phyloP scores from a whole-genome alignment of 495 filamentous ascomycete species.

The Oidiodendron maius region DNA sequence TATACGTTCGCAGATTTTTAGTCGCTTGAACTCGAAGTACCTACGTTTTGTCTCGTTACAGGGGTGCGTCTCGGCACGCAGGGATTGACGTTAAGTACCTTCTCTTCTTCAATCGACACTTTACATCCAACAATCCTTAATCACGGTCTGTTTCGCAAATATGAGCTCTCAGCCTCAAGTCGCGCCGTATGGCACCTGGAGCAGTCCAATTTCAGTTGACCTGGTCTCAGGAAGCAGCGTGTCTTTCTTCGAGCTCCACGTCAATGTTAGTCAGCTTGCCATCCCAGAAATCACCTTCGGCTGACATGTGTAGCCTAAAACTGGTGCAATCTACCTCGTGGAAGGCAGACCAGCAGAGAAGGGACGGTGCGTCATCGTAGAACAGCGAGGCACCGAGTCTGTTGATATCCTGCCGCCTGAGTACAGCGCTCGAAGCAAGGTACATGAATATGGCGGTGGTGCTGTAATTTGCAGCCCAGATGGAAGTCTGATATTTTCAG shows the following conservation, averaged over 20 bases:
- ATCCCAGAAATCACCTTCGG: not conserved
- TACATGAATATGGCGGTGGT: constrained; percentile 44
- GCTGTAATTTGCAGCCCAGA: constrained; percentile 16
- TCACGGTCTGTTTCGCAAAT: no score
- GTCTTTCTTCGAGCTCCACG: constrained; percentile 20
- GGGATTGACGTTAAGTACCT: no score
- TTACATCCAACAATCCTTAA: no score
- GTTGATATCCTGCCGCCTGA: constrained; percentile 35
- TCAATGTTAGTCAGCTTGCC: constrained; percentile 19
- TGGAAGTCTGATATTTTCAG: not conserved
- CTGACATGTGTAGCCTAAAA: constrained; percentile 11
- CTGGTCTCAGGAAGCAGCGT: constrained; percentile 26
- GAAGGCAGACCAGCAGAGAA: constrained; percentile 30
- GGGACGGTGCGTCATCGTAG: constrained; percentile 35
- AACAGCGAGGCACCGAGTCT: constrained; percentile 22
- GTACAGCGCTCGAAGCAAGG: constrained; percentile 31
- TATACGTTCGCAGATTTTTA: no score
- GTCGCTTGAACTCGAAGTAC: no score
- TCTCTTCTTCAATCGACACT: no score
- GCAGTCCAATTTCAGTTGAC: constrained; percentile 36
- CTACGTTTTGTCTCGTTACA: not conserved
- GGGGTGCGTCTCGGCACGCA: no score
- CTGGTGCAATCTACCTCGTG: constrained; percentile 35
- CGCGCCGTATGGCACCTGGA: constrained; percentile 39
- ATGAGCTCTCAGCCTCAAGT: constrained; percentile 2